phyloP scores from a whole-genome alignment of 2,329 filamentous ascomycete genomes.

The Dactylellina cionopaga region DNA sequence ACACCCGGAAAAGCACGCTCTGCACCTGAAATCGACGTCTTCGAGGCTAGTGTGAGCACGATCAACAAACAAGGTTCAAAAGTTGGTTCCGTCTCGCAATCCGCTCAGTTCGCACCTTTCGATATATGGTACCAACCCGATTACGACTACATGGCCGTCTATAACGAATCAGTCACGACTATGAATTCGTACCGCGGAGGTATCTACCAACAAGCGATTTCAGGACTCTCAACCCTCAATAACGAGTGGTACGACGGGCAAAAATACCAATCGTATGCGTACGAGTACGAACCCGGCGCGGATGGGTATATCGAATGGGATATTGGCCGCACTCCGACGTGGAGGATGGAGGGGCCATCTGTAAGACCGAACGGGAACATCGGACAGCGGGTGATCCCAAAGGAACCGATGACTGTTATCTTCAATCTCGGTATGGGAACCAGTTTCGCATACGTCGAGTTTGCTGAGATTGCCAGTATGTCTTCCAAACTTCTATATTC shows the following conservation, averaged over 20 bases:
- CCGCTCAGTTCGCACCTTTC: constrained; percentile 60
- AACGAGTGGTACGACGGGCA: constrained; percentile 68
- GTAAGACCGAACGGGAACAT: constrained; percentile 68
- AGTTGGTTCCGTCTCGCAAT: constrained; percentile 60
- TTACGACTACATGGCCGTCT: constrained; percentile 68
- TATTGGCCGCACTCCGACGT: constrained; percentile 65
- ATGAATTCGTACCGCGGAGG: constrained; percentile 68
- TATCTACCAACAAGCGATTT: constrained; percentile 68
- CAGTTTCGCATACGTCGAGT: constrained; percentile 65
- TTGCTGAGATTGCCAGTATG: constrained; percentile 53
- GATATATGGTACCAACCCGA: constrained; percentile 73
- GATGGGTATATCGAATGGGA: constrained; percentile 66
- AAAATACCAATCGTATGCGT: constrained; percentile 68
- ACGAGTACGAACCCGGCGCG: constrained; percentile 67
- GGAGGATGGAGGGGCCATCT: constrained; percentile 65
- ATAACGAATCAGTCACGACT: constrained; percentile 64
- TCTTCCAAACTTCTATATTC: background rate
- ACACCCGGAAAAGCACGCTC: constrained; percentile 72
- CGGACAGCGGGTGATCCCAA: constrained; percentile 62
- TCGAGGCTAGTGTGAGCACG: constrained; percentile 70
- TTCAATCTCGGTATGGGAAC: constrained; percentile 67
- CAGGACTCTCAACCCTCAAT: constrained; percentile 67
- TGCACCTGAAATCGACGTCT: constrained; percentile 76
- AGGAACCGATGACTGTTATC: constrained; percentile 68
- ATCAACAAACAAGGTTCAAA: constrained; percentile 51